These are phyloP conservation scores for Stromatinia cepivora DNA, from an alignment of 2,329 filamentous ascomycete genomes.

Conservation along the genomic window DNA sequence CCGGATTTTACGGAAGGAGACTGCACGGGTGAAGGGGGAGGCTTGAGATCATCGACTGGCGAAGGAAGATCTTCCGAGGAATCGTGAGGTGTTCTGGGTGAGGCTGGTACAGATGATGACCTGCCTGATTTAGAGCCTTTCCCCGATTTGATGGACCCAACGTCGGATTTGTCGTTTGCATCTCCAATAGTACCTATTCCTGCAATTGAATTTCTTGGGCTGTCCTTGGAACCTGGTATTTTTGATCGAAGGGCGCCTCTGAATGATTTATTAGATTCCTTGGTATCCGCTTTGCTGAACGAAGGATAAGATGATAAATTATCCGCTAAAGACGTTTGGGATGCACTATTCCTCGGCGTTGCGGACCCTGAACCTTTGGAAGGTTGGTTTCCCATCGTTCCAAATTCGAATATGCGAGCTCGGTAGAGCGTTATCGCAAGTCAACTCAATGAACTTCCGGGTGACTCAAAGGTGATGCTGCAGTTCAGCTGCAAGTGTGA, in stretches of 20 bases:
- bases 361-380: conserved; percentile 48
- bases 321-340: conserved; percentile 38
- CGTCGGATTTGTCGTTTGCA: conserved; percentile 66
- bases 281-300: conserved; percentile 88
- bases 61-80: conserved; percentile 47
- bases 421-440: not conserved
- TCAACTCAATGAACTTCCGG: not conserved
- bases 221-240: conserved; percentile 78
- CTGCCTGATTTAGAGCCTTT: conserved; percentile 56
- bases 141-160: conserved; percentile 70
- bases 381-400: conserved; percentile 71
- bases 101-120: conserved; percentile 44
- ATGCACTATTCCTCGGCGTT: conserved; percentile 37
- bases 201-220: conserved; percentile 73
- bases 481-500: conserved; percentile 7
- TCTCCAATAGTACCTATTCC: conserved; percentile 56
- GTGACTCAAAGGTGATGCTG: not conserved
- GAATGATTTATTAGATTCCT: conserved; percentile 86
- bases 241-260: conserved; percentile 77
- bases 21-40: conserved; percentile 85
- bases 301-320: conserved; percentile 81
- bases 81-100: conserved; percentile 36
- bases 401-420: not conserved
- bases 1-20: conserved; percentile 71
- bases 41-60: conserved; percentile 52